A percentile compares a stretch with the other conserved stretches of the same genome.
Conservation (phyloP, 257 asterid species). For the Solanum sitiens region DNA sequence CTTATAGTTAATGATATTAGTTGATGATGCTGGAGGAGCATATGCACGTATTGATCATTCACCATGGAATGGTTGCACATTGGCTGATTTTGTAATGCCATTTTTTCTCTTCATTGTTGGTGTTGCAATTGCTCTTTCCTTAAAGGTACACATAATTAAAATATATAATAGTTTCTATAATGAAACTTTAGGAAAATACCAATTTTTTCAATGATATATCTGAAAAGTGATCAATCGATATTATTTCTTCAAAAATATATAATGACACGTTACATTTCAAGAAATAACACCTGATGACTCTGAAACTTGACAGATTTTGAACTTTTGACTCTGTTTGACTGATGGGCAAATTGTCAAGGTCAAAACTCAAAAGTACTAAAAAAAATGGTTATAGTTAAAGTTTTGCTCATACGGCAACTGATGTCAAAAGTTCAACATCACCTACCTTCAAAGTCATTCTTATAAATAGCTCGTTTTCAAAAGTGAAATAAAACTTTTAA, state of each 20-base stretch:
- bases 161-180: neutral
- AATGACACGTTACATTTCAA: neutral
- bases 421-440: neutral
- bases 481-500: neutral
- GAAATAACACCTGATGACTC: neutral
- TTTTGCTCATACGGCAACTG: neutral
- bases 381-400: neutral
- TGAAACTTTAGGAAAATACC: neutral
- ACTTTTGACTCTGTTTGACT: neutral
- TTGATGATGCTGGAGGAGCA: conserved; percentile 75
- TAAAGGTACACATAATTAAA: conserved; percentile 36
- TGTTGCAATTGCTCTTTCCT: conserved; percentile 78
- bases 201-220: neutral
- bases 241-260: neutral
- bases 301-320: neutral
- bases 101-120: conserved; percentile 90
- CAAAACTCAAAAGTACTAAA: neutral
- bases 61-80: conserved; percentile 92
- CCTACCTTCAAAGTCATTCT: neutral
- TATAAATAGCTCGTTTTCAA: neutral
- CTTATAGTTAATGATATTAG: conserved; percentile 65
- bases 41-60: conserved; percentile 73
- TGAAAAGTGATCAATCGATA: neutral
- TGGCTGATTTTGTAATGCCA: conserved; percentile 88
- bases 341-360: neutral